A percentile compares a stretch with the other conserved stretches of the same genome.
Conservation (phyloP, 2,329 filamentous ascomycete genomes). For the Botrytis elliptica region DNA sequence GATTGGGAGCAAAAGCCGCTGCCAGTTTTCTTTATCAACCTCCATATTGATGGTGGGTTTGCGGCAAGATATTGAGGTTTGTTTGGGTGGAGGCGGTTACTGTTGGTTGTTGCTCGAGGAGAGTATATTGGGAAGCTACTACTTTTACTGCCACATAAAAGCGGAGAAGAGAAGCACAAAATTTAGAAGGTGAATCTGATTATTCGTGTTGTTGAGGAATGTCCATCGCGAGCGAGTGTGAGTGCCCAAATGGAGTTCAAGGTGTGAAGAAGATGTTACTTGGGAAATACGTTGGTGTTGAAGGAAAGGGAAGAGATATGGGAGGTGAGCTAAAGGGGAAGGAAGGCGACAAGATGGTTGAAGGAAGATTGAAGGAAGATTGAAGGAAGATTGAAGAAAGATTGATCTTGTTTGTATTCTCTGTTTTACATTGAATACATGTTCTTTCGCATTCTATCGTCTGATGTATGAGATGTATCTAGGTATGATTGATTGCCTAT, state of each 20-base stretch:
- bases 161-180: slow-evolving; percentile 4
- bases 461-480: background rate
- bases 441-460: background rate
- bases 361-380: background rate
- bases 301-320: background rate
- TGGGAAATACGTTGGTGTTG: background rate
- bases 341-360: background rate
- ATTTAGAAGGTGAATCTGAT: background rate
- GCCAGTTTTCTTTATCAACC: slow-evolving; percentile 24
- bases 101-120: background rate
- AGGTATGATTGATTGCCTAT: background rate
- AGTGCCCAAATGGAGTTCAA: background rate
- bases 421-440: slow-evolving; percentile 1
- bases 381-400: background rate
- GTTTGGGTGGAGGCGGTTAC: background rate
- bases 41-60: slow-evolving; percentile 11
- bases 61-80: background rate
- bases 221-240: background rate
- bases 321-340: background rate
- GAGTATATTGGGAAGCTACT: background rate
- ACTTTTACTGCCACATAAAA: background rate
- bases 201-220: background rate
- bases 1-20: slow-evolving; percentile 52
- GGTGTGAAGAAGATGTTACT: background rate
- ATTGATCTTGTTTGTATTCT: background rate